phyloP scores from a whole-genome alignment of 1,284 basidiomycete genomes.

The Heliocybe sulcata region DNA sequence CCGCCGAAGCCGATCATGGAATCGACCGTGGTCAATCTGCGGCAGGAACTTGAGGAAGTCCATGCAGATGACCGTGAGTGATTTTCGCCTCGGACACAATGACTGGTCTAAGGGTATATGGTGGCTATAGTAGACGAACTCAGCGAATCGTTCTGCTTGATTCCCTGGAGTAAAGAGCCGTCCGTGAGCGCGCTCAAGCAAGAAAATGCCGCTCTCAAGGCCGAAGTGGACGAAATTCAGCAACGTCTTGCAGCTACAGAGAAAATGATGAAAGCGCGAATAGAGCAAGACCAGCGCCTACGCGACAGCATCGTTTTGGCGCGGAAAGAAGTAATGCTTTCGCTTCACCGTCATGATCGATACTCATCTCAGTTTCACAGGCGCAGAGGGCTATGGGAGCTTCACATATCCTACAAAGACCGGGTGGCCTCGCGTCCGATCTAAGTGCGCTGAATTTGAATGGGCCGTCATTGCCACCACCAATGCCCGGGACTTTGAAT shows the following conservation, averaged over 20 bases:
- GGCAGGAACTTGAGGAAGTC: conserved; percentile 32
- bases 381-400: conserved; percentile 72
- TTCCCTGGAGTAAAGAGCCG: conserved; percentile 53
- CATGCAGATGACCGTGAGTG: conserved; percentile 32
- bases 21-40: conserved; percentile 17
- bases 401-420: conserved; percentile 44
- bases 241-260: conserved; percentile 53
- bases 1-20: conserved; percentile 18
- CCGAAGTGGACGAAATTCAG: conserved; percentile 48
- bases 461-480: conserved; percentile 36
- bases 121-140: conserved; percentile 42
- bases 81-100: background rate
- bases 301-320: conserved; percentile 75
- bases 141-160: conserved; percentile 70
- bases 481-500: conserved; percentile 39
- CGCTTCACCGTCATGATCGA: background rate
- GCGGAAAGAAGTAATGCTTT: conserved; percentile 57
- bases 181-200: conserved; percentile 39
- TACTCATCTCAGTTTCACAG: conserved; percentile 25
- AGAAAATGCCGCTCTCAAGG: conserved; percentile 58
- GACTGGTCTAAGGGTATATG: conserved; percentile 21
- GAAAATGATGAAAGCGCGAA: conserved; percentile 52
- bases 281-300: conserved; percentile 69
- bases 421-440: conserved; percentile 35
- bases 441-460: conserved; percentile 48